Conservation (phyloP, 768 basidiomycete genomes). For the Lentinula sp. region DNA sequence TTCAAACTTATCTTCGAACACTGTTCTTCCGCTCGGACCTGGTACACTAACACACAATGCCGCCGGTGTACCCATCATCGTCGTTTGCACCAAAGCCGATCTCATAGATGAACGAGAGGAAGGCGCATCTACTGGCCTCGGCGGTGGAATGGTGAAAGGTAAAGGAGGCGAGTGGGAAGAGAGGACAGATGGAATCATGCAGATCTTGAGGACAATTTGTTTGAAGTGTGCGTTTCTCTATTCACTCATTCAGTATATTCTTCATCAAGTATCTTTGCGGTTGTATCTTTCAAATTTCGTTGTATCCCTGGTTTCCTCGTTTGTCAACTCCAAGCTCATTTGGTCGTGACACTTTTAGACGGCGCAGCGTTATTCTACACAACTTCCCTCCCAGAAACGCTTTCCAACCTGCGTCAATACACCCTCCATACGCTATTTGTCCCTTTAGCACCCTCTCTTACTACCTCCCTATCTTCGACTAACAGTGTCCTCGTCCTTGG, state of each 20-base stretch:
- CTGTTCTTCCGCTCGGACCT: conserved; percentile 75
- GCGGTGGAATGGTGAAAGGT: conserved; percentile 78
- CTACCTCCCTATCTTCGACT: conserved; percentile 32
- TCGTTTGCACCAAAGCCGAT: conserved; percentile 91
- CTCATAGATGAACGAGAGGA: conserved; percentile 82
- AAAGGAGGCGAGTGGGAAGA: conserved; percentile 95
- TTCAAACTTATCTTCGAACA: conserved; percentile 30
- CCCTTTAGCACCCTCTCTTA: conserved; percentile 68
- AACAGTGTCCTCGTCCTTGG: conserved; percentile 45
- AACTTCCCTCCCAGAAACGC: conserved; percentile 70
- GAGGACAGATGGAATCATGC: conserved; percentile 90
- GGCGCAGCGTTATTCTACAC: conserved; percentile 92
- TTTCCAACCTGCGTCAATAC: conserved; percentile 76
- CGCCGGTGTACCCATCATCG: conserved; percentile 80
- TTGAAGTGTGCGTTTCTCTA: conserved; percentile 67
- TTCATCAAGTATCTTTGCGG: not conserved
- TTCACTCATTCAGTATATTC: not conserved
- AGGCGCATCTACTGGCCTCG: conserved; percentile 65
- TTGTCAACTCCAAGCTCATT: not conserved
- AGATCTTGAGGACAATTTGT: conserved; percentile 88
- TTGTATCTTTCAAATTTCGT: too few relatives aligned
- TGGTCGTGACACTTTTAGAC: conserved; percentile 40
- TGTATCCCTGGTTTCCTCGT: too few relatives aligned
- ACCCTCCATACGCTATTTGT: conserved; percentile 76
- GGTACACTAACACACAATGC: conserved; percentile 86